Percentiles rank a stretch among this genome's conserved stretches.
Conservation (phyloP, 768 basidiomycete genomes). For the Auricularia cornea region DNA sequence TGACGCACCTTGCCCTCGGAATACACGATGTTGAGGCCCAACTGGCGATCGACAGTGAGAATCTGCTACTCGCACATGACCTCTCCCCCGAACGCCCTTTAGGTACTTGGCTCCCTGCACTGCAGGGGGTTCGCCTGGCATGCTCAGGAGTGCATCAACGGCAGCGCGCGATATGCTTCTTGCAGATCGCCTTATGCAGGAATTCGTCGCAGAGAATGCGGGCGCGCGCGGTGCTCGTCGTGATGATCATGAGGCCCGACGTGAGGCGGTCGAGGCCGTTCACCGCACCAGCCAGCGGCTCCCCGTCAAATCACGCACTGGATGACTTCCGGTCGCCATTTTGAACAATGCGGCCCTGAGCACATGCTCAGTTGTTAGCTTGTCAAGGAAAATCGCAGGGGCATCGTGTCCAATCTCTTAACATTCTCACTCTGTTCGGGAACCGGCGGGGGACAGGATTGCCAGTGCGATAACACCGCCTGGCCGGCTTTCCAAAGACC, state of each 20-base stretch:
- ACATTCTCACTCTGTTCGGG: slow-evolving; percentile 77
- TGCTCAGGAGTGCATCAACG: slow-evolving; percentile 80
- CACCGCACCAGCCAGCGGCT: no score
- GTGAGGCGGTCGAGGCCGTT: slow-evolving; percentile 93
- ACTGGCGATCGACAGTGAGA: slow-evolving; percentile 88
- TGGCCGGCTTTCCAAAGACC: slow-evolving; percentile 93
- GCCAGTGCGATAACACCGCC: no score
- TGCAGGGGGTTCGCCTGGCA: slow-evolving; percentile 21
- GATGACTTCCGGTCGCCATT: no score
- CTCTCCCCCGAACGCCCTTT: slow-evolving; percentile 47
- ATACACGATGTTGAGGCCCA: slow-evolving; percentile 94
- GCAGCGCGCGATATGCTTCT: slow-evolving; percentile 88
- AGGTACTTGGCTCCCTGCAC: not conserved
- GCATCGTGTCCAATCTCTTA: no score
- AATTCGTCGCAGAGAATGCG: slow-evolving; percentile 73
- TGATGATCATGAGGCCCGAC: slow-evolving; percentile 91
- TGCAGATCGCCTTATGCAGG: slow-evolving; percentile 67
- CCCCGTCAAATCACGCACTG: no score
- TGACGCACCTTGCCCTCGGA: slow-evolving; percentile 79
- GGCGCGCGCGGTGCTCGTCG: slow-evolving; percentile 62
- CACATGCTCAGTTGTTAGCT: no score
- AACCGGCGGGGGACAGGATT: slow-evolving; percentile 74
- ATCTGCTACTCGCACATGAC: slow-evolving; percentile 79
- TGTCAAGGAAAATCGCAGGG: no score
- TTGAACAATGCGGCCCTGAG: no score